These are phyloP conservation scores for Rauvolfia tetraphylla DNA, from an alignment of 257 asterid species.

Conservation along the genomic window DNA sequence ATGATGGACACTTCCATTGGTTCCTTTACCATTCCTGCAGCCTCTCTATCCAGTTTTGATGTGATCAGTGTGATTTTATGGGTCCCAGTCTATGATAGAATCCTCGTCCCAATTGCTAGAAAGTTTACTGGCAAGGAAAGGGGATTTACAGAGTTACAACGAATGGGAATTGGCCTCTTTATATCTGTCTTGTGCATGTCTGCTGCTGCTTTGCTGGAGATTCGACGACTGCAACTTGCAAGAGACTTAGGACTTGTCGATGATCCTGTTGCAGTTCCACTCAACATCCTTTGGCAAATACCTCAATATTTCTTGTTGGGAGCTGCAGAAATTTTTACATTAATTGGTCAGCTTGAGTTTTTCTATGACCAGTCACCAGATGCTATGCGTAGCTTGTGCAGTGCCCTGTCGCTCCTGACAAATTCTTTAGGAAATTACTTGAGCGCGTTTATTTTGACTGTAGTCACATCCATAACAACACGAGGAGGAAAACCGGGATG, in stretches of 20 bases:
- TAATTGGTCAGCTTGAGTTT: constrained; percentile 82
- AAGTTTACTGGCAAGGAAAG: constrained; percentile 60
- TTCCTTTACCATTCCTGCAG: constrained; percentile 83
- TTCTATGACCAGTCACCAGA: constrained; percentile 93
- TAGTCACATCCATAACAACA: constrained; percentile 64
- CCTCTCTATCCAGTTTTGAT: constrained; percentile 78
- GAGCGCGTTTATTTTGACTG: constrained; percentile 72
- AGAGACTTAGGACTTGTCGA: constrained; percentile 44
- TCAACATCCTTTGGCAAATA: constrained; percentile 68
- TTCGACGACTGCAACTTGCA: constrained; percentile 48
- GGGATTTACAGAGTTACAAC: constrained; percentile 72
- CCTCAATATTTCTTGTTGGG: constrained; percentile 78
- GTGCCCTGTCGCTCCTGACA: constrained; percentile 67
- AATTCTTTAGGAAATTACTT: constrained; percentile 67
- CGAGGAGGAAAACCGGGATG: constrained; percentile 68
- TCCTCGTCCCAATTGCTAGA: constrained; percentile 73
- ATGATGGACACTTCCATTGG: constrained; percentile 82
- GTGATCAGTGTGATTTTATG: constrained; percentile 77
- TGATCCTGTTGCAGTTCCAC: constrained; percentile 47
- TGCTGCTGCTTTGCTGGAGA: constrained; percentile 78
- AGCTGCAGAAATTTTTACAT: constrained; percentile 78
- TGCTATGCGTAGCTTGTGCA: constrained; percentile 93
- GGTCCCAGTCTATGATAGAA: constrained; percentile 77
- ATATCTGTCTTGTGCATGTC: constrained; percentile 67
- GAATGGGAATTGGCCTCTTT: constrained; percentile 87